Evolutionary conservation across 2,329 filamentous ascomycete genomes (phyloP).

Genomic region (Fusarium xyrophilum): DNA sequence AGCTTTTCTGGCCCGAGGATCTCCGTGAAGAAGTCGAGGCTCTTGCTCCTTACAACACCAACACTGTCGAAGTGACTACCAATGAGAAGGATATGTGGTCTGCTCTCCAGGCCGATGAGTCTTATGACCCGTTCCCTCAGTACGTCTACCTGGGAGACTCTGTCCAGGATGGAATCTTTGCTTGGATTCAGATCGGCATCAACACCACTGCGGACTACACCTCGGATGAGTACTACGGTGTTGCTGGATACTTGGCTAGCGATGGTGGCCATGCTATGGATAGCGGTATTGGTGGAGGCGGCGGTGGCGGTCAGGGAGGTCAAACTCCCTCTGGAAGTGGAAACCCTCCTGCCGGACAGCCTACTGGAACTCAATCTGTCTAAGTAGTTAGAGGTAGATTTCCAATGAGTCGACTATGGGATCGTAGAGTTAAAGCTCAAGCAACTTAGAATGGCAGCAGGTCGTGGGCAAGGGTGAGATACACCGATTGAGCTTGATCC

Average conservation of each 20-base stretch:
- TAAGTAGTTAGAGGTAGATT: accelerated
- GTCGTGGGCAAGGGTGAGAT: no score
- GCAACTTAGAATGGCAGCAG: accelerated
- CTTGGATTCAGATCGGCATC: constrained; percentile 12
- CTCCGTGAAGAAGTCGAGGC: neutral
- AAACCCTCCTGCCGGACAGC: neutral
- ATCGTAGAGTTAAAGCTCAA: accelerated
- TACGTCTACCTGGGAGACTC: constrained; percentile 6
- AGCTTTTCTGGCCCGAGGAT: constrained; percentile 15
- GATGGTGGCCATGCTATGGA: constrained; percentile 5
- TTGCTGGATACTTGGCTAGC: constrained; percentile 2
- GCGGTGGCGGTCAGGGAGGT: neutral
- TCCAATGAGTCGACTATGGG: neutral
- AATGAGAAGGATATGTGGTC: constrained; percentile 18
- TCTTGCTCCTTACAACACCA: neutral
- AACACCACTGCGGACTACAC: neutral
- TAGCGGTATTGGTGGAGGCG: constrained; percentile 4
- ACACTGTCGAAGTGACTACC: neutral
- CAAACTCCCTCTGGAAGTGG: neutral
- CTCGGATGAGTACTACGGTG: neutral
- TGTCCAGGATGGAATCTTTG: constrained; percentile 8
- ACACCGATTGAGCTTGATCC: no score
- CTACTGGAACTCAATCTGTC: neutral
- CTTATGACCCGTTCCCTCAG: constrained; percentile 12
- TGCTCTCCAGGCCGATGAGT: constrained; percentile 1